phyloP scores from a whole-genome alignment of 306 rosid genomes.

The Hippophae rhamnoides region DNA sequence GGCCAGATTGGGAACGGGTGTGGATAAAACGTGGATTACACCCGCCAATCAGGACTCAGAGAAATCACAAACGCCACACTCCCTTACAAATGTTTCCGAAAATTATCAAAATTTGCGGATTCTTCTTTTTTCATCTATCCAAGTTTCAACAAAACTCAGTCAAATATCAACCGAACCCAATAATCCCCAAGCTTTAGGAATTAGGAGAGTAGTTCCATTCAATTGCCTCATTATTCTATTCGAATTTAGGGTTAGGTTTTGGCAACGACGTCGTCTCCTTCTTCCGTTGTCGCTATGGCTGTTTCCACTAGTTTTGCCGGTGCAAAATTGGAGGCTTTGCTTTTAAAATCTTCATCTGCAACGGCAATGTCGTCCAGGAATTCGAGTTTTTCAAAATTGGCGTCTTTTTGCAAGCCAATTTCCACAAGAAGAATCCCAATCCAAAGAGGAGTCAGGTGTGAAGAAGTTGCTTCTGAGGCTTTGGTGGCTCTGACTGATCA shows the following conservation, averaged over 20 bases:
- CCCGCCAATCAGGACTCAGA: conserved; percentile 55
- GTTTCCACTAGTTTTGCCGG: conserved; percentile 33
- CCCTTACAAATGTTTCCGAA: too few species aligned
- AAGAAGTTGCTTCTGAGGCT: conserved; percentile 41
- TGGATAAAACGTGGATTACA: conserved; percentile 70
- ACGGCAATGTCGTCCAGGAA: conserved; percentile 21
- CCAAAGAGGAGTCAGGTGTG: conserved; percentile 65
- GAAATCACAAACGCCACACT: conserved; percentile 40
- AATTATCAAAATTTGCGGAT: background rate
- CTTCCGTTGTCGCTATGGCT: conserved; percentile 24
- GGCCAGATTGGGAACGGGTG: conserved; percentile 26
- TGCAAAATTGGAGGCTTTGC: conserved; percentile 29
- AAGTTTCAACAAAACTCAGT: background rate
- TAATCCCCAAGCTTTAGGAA: background rate
- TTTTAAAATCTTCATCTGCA: conserved; percentile 17
- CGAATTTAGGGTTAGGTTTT: conserved; percentile 1
- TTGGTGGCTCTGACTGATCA: conserved; percentile 21
- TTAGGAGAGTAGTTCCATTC: background rate
- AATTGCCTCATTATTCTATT: background rate
- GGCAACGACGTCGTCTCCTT: background rate
- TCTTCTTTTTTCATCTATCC: too few species aligned
- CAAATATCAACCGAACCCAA: background rate
- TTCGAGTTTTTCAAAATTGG: conserved; percentile 16
- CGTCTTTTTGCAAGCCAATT: conserved; percentile 25
- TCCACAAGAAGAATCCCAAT: conserved; percentile 20